Evolutionary conservation across 345 rosid genomes (phyloP), one percentile per base, ranked within the genome.

Genomic region (Trapa incisa): DNA sequence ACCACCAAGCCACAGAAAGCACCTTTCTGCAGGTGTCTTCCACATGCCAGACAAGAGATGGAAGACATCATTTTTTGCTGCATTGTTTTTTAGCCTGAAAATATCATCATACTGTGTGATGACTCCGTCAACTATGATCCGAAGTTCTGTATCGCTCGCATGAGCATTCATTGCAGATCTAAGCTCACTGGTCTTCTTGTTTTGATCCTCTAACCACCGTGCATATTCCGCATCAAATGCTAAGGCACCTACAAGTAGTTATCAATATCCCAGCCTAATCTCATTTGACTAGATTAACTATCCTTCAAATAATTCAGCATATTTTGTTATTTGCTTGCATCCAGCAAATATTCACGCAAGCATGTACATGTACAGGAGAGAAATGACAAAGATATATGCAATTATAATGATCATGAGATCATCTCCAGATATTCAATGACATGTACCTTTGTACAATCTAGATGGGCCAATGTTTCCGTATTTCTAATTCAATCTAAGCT

Each of bases 1-100:
- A 66, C 99, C 99, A 38, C 99, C 99, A 16, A 94, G 97, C 99
- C 97, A 94, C 81, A 94, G 72, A 81, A 94, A 94, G 77, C 99
- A 94, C 73, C 99, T 86, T 80, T 94, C 97, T 2, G 99, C 97
- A 68, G 96, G 99, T 32, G 99, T 91, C 77, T 94, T 94, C 99
- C 97, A 94, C 97, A 91, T 94, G 68, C 99, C 97, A 35, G 97
- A 94, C 35, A 91, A 79, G 71, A 94, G 80, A 81, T 94, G 99
- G 79, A 94, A 94, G 76, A 94, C 97, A 72, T 94, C 99, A 37
- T 87, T 86, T 84, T 89, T 89, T 39, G 97, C 97, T 70, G 97
- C 99, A 62, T 87, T 87, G 76, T 86, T 79, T 80, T 94, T 94
- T 80, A 91, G 81, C 97, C 85, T 87, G 82, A 86, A 91, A 76